Base-by-base conservation (phyloP, 140 eudicot genomes). In the Cichorium intybus region DNA sequence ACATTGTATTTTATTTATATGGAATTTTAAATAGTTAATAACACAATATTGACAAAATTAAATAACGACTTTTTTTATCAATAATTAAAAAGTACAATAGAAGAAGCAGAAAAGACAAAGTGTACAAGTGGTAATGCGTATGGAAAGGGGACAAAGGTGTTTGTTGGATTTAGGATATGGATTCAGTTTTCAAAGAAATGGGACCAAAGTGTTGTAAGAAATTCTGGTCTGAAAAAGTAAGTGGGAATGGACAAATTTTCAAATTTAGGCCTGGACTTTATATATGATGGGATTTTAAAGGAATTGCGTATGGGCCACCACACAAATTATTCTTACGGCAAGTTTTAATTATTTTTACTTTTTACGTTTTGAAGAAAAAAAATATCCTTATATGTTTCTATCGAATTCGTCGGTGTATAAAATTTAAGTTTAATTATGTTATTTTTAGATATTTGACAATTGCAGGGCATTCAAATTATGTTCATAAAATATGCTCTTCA, bases 211-310 rank as follows among this genome's bases (percentile, higher is more conserved):
- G 24, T 31, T 57, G 51, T 74, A 66, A 50, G 79, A 74, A 74
- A 49, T 74, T 74, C 74, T 74, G 74, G 73, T 74, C 74, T 66
- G 74, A 74, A 65, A 74, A 74, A 66, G 79, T 17, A 12, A 41
- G 55, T 64, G 78, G 54, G 67, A 23, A 47, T 74, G 74, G 79
- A 74, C 79, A 74, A 74, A 58, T 33, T 66, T 74, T 74, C 69
- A 74, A 74, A 74, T 73, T 66, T 39, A 66, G 69, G 74, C 79
- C 69, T 74, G 79, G 48, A 66, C 63, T 66, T 58, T 74, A 11
- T 45, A 62, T 57, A 66, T 68, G 63, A 74, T 74, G 69, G 63
- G 57, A 66, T 74, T 56, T 56, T 24, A 64, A 56, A 55, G 39
- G 46, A 24, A 37, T 14, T 49, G 28, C 48, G 21, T 28, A 48